Conservation (phyloP, 495 filamentous ascomycete species). For the Penicillium canariense region DNA sequence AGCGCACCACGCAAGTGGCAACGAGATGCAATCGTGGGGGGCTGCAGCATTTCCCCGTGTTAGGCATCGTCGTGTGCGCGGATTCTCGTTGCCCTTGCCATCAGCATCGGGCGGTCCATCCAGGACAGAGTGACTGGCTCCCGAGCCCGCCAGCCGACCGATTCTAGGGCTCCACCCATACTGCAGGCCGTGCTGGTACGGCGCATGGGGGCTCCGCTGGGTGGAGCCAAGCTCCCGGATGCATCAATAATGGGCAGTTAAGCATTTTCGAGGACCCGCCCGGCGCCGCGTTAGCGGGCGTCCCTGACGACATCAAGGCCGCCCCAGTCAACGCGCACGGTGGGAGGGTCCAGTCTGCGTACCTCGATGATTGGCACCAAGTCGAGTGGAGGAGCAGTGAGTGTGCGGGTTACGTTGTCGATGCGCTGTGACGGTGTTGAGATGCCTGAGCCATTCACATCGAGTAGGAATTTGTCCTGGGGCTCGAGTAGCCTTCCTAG, state of each 20-base stretch:
- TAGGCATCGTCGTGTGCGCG: not conserved
- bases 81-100: not conserved
- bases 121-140: not conserved
- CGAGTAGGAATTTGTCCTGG: too few species aligned
- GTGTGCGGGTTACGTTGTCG: not conserved
- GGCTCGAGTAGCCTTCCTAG: too few species aligned
- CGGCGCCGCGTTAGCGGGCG: constrained; percentile 14
- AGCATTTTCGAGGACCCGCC: constrained; percentile 22
- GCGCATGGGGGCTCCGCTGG: constrained; percentile 13
- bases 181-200: constrained; percentile 6
- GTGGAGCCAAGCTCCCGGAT: constrained; percentile 25
- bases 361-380: not conserved
- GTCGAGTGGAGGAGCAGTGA: not conserved
- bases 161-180: constrained; percentile 6
- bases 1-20: constrained; percentile 20
- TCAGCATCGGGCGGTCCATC: too few species aligned
- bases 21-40: constrained; percentile 24
- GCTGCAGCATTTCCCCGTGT: constrained; percentile 5
- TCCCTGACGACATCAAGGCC: constrained; percentile 27
- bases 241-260: constrained; percentile 28
- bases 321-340: not conserved
- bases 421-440: not conserved
- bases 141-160: constrained; percentile 11
- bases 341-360: not conserved
- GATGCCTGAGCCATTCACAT: not conserved